Evolutionary conservation across 2,329 filamentous ascomycete genomes (phyloP), one percentile per base, ranked within the genome.

Genomic region (Scedosporium aurantiacum): DNA sequence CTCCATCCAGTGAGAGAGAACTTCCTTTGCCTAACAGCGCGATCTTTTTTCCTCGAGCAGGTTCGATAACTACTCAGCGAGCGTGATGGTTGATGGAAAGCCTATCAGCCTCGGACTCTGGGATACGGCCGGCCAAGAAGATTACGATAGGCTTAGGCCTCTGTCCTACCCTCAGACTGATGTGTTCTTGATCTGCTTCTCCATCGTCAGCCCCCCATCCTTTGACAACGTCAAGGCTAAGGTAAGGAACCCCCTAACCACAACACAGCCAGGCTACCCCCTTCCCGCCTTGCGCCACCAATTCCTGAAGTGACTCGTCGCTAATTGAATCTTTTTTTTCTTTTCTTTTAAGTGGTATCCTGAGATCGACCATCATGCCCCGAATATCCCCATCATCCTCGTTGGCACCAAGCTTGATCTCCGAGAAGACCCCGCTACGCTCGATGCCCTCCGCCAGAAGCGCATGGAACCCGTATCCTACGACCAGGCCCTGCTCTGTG

Each of bases 171-270:
- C 94, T 10, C 93, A 99, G 79, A 97, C 94, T 63, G 94, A 99
- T 71, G 94, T 97, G 57, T 97, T 97, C 77, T 81, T 97, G 67
- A 97, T 97, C 73, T 97, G 93, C 79, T 97, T 97, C 78, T 97
- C 92, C 66, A 95, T 97, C 72, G 92, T 97, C 76, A 95, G 90
- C 85, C 93, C 93, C 57, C 91, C 94, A 23, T 97, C 93, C 37
- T 97, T 97, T 72, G 94, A 97, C 78, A 99, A 99, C 85, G 93
- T 99, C 73, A 94, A 91, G 79, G 92, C 92, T 64, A 99, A 97
- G 88, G 92, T 96, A 80, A 67, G 80, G 32, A 37, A 37, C 32
- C 32, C 32, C 32, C 2, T 37, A 37, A 3, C 32, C 10, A 37
- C 32, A 12, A 37, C 8, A 10, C 32, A 14, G 32, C 32, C 2